Conservation (phyloP, 2,329 filamentous ascomycete species). For the Stemphylium beticola region DNA sequence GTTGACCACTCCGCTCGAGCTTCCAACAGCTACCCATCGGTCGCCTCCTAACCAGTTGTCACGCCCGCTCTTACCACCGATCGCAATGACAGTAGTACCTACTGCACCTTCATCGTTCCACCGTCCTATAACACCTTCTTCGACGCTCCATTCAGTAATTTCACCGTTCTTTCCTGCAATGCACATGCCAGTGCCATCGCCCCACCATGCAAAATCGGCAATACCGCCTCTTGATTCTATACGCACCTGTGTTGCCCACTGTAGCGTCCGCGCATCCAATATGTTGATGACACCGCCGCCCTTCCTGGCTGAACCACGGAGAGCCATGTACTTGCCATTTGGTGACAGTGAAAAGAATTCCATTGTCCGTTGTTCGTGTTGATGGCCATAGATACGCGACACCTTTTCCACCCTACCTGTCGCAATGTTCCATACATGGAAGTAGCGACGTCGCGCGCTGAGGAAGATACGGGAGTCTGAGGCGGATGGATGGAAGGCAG, state of each 20-base stretch:
- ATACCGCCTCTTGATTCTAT: conserved; percentile 83
- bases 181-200: conserved; percentile 78
- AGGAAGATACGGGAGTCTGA: conserved; percentile 82
- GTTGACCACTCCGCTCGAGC: conserved; percentile 86
- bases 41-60: conserved; percentile 73
- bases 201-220: conserved; percentile 93
- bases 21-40: conserved; percentile 88
- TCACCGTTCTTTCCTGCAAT: conserved; percentile 87
- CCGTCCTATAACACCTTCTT: conserved; percentile 72
- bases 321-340: conserved; percentile 82
- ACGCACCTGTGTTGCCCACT: conserved; percentile 85
- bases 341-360: conserved; percentile 88
- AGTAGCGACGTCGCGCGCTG: conserved; percentile 85
- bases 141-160: conserved; percentile 85
- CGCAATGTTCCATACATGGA: conserved; percentile 91
- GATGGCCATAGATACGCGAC: conserved; percentile 73
- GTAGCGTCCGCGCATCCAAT: conserved; percentile 76
- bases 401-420: conserved; percentile 85
- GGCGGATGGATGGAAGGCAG: conserved; percentile 74
- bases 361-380: conserved; percentile 86
- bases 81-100: conserved; percentile 78
- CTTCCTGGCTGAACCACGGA: conserved; percentile 80
- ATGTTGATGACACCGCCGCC: conserved; percentile 90
- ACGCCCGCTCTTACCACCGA: conserved; percentile 73
- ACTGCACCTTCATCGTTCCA: conserved; percentile 93